Evolutionary conservation across 345 rosid genomes (phyloP), one percentile per base, ranked within the genome.

Genomic region (Garcia nutans): DNA sequence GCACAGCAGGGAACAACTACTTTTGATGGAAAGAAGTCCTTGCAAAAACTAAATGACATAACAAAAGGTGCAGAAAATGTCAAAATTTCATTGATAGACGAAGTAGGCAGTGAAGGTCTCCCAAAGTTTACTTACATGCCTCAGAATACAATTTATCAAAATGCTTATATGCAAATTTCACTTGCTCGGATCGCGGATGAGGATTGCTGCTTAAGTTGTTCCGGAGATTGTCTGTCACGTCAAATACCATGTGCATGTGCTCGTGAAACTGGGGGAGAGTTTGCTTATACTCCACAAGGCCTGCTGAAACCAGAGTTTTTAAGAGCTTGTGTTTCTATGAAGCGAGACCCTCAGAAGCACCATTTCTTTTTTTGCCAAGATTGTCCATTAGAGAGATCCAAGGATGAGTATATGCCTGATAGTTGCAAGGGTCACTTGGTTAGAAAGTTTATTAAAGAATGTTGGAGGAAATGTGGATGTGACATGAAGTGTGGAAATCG

Each of bases 401-500:
- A 80, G 63, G 80, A 82, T 69, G 92, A 82, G 68, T 31, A 67
- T 68, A 58, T 47, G 20, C 72, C 52, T 20, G 72, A 75, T 26
- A 17, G 52, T 8, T 92, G 98, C 85, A 91, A 88, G 74, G 97
- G 98, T 20, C 98, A 94, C 68, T 73, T 90, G 85, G 69, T 91
- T 56, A 84, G 93, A 80, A 92, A 89, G 86, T 94, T 94, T 76
- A 86, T 92, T 55, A 94, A 94, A 77, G 97, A 95, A 80, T 95
- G 98, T 72, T 93, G 99, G 97, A 86, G 77, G 74, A 93, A 90
- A 85, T 95, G 99, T 80, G 97, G 97, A 65, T 93, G 97, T 65
- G 62, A 80, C 72, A 87, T 86, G 97, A 74, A 62, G 28, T 95
- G 99, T 79, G 93, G 93, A 70, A 95, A 95, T 82, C 87, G 98